Base-by-base conservation (phyloP, 2,329 filamentous ascomycete genomes). In the Ophiostoma sp. region DNA sequence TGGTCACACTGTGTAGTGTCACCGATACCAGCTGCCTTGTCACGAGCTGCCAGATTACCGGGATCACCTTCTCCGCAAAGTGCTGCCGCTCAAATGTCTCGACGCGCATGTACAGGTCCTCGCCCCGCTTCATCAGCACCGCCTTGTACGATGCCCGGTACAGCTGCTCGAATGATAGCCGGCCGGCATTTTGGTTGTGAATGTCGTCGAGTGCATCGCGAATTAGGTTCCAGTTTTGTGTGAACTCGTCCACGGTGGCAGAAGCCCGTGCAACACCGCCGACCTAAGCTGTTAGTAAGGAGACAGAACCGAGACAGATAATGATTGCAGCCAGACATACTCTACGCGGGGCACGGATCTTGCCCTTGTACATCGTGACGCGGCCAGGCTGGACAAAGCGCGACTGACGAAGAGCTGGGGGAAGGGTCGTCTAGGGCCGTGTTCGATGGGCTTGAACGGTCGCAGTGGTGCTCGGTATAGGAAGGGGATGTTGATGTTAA, bases 101-200 rank as follows among this genome's bases (percentile, higher is more conserved):
- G 65, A 98, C 93, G 9, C 85, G 84, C 5, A 90, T 85, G 78
- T 98, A 98, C 1, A 99, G 83, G 11, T 88, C 82, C 45, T 90
- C 87, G 40, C 93, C 93, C 73, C 93, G 89, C 79, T 94, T 96
- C 78, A 90, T 91, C 47, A 97, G 81, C 0, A 98, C 94, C 27
- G 98, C 91, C 77, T 95, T 94, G 79, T 99, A 99, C 5, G 92
- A 91, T 67, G 91, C 91, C 69, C 95, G 90, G 79, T 99, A 99
- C 0, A 99, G 85, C 75, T 96, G 90, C 78, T 99, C 95, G 80
- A 97, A 99, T 0, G 93, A 97, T 2, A 99, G 85, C 16, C 85
- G 84, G 9, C 93, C 96, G 70, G 93, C 93, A 76, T 96, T 95
- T 77, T 96, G 93, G 69, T 88, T 90, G 79, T 98, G 93, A 66